A percentile compares a stretch with the other conserved stretches of the same genome.
phyloP scores from a whole-genome alignment of 306 rosid species.

The Albizia julibrissin region DNA sequence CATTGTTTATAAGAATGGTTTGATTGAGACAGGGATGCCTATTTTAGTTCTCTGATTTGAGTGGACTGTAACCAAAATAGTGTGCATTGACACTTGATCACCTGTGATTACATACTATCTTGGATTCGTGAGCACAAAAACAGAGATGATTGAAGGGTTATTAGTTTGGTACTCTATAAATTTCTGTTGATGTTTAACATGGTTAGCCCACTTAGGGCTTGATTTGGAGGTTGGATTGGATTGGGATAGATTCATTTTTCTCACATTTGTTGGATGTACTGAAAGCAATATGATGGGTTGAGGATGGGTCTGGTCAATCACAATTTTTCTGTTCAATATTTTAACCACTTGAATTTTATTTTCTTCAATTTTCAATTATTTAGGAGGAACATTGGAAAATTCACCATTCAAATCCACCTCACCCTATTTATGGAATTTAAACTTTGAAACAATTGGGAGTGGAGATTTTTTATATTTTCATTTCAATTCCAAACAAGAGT shows the following conservation, averaged over 20 bases:
- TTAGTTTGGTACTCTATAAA: neutral
- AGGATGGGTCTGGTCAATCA: neutral
- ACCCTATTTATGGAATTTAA: neutral
- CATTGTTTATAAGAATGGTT: neutral
- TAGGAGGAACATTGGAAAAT: neutral
- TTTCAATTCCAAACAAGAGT: neutral
- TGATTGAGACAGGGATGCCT: conserved; percentile 2
- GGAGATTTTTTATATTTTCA: neutral
- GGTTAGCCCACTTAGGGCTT: neutral
- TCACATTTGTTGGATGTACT: neutral
- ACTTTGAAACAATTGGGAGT: neutral
- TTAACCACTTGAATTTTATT: neutral
- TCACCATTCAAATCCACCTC: neutral
- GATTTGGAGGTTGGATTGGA: neutral
- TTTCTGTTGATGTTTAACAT: conserved; percentile 13
- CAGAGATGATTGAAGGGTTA: neutral
- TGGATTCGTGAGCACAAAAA: neutral
- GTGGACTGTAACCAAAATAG: conserved; percentile 8
- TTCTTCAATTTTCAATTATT: neutral
- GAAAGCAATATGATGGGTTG: neutral
- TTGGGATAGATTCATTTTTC: neutral
- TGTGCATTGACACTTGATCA: neutral
- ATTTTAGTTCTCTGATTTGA: neutral
- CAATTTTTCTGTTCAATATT: neutral
- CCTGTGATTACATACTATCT: neutral